Base-by-base conservation (phyloP, 805 yeast species). In the Scheffersomyces coipomensis region DNA sequence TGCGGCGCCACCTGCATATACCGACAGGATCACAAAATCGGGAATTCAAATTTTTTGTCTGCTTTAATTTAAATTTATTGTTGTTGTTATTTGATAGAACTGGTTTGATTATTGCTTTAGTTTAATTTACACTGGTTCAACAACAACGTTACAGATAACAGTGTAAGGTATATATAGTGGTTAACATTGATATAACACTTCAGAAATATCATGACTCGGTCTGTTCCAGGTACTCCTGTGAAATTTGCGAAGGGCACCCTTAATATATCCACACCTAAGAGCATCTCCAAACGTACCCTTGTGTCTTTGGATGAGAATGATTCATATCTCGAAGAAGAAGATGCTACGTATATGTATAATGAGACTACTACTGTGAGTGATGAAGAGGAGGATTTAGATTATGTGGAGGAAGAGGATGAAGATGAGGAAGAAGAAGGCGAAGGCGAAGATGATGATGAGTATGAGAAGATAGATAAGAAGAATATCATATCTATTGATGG, bases 321-420 rank as follows among this genome's bases (percentile, higher is more conserved):
- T 35, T 51, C 66, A 13, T 62, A 58, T 39, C 45, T 63, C 24
- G 73, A 68, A 42, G 71, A 66, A 29, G 67, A 68, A 7, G 75
- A 69, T 46, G 56, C 52, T 33, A 60, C 75, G 1, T 68, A 60
- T 41, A 49, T 62, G 7, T 50, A 52, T 35, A 43, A 49, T 29
- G 62, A 56, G 18, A 52, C 60, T 23, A 40, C 52, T 5, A 39
- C 41, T 16, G 35, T 46, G 2, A 44, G 46, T 18, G 58, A 52
- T 7, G 51, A 46, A 16, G 51, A 46, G 16, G 49, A 44, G 7
- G n/a, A n/a, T n/a, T n/a, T n/a, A n/a, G n/a, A n/a, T n/a, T n/a
- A n/a, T n/a, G n/a, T n/a, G n/a, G 49, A 40, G 15, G 52, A 45
- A 15, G 53, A 40, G 2, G 54, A 45, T 11, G 50, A 40, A 9